Conservation (phyloP, 1,284 basidiomycete species). For the Coniferiporia sulphurascens region DNA sequence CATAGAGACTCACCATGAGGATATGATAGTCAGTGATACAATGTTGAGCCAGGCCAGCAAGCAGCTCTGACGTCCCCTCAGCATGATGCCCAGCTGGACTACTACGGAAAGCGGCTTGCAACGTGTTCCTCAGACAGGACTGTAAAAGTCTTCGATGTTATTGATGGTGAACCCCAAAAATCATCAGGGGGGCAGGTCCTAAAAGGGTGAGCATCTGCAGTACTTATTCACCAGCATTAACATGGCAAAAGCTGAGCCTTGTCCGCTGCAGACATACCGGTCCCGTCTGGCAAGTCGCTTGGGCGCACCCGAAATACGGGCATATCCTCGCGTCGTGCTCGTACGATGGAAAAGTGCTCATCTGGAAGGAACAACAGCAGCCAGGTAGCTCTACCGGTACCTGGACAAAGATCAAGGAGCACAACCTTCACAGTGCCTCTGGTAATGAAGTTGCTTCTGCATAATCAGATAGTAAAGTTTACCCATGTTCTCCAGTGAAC, state of each 20-base stretch:
- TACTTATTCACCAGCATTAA: not conserved
- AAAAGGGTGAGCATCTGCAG: conserved; percentile 62
- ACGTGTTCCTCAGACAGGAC: conserved; percentile 97
- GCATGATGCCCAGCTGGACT: conserved; percentile 98
- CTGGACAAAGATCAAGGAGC: conserved; percentile 97
- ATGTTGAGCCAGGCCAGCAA: not conserved
- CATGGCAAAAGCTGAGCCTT: not conserved
- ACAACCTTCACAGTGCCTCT: conserved; percentile 89
- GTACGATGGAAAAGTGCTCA: conserved; percentile 96
- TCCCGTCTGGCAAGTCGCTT: conserved; percentile 98
- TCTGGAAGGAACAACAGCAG: conserved; percentile 86
- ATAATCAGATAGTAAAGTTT: not conserved
- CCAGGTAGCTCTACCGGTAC: conserved; percentile 50
- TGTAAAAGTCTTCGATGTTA: conserved; percentile 92
- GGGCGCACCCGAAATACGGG: conserved; percentile 97
- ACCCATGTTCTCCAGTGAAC: conserved; percentile 62
- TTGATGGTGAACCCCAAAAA: conserved; percentile 77
- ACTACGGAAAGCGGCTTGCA: conserved; percentile 94
- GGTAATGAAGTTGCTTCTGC: conserved; percentile 40
- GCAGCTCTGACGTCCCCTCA: conserved; percentile 29
- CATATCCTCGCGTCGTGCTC: conserved; percentile 96
- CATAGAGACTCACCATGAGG: conserved; percentile 90
- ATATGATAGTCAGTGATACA: conserved; percentile 78
- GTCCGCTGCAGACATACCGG: conserved; percentile 77
- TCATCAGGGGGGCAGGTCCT: conserved; percentile 66